A percentile compares a stretch with the other conserved stretches of the same genome.
Conservation (phyloP, 148 eudicot species). For the Persicaria tinctoria region DNA sequence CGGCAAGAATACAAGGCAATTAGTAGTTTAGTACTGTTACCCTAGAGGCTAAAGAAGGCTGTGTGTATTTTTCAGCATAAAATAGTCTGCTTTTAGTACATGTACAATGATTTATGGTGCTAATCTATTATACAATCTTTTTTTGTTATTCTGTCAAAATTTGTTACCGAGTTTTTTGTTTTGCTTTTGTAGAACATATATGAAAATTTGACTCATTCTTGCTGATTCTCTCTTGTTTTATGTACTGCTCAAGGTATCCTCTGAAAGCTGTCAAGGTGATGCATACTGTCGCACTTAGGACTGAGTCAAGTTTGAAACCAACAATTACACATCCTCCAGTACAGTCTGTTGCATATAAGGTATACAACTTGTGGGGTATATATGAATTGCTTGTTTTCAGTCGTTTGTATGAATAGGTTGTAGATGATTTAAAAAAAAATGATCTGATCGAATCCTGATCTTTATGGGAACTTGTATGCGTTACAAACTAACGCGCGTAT, state of each 20-base stretch:
- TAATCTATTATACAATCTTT: not conserved
- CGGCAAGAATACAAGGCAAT: no score
- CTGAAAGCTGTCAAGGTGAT: constrained; percentile 94
- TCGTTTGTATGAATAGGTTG: not conserved
- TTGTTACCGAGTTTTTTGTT: not conserved
- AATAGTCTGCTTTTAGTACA: no score
- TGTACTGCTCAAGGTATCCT: constrained; percentile 48
- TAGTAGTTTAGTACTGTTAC: no score
- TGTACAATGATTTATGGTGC: no score
- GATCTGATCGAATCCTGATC: not conserved
- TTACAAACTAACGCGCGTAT: not conserved
- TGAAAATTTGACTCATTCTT: not conserved
- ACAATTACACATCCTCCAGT: constrained; percentile 7
- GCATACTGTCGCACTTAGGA: constrained; percentile 94
- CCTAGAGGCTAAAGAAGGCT: no score
- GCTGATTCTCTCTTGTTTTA: constrained; percentile 13
- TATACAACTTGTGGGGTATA: not conserved
- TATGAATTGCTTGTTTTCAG: not conserved
- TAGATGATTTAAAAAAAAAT: not conserved
- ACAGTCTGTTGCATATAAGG: constrained; percentile 13
- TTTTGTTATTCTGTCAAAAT: not conserved
- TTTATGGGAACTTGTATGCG: not conserved
- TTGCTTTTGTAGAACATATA: not conserved
- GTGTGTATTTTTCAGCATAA: no score
- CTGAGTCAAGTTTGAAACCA: constrained; percentile 43